Evolutionary conservation across 2,329 filamentous ascomycete species (phyloP).

Genomic region (Ophiognomonia clavigignenti-juglandacearum): DNA sequence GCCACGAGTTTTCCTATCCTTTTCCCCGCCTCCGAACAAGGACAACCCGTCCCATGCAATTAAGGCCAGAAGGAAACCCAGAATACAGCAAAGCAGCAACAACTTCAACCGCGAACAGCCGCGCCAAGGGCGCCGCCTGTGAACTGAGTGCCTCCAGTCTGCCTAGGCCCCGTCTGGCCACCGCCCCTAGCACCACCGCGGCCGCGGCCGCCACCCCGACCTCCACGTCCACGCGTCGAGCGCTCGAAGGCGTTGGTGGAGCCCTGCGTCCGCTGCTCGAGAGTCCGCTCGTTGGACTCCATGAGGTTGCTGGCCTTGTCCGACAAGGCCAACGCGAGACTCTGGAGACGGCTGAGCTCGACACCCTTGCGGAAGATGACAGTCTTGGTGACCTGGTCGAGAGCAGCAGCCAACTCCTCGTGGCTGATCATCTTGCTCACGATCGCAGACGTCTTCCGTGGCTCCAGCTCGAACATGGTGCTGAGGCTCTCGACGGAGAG

Average conservation of each 20-base stretch:
- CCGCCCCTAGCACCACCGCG: constrained; percentile 55
- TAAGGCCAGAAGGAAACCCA: constrained; percentile 13
- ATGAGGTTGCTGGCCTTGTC: constrained; percentile 97
- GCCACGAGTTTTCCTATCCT: constrained; percentile 14
- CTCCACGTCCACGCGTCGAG: constrained; percentile 55
- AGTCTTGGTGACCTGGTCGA: constrained; percentile 95
- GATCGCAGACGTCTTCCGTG: constrained; percentile 87
- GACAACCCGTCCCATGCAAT: constrained; percentile 16
- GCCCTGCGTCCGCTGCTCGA: constrained; percentile 95
- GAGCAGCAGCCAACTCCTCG: constrained; percentile 91
- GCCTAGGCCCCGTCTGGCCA: constrained; percentile 53
- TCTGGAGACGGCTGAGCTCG: constrained; percentile 93
- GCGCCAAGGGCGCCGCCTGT: constrained; percentile 74
- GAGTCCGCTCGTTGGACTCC: constrained; percentile 93
- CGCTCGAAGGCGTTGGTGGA: constrained; percentile 88
- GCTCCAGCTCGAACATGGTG: constrained; percentile 90
- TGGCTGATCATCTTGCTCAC: constrained; percentile 99
- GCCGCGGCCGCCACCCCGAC: constrained; percentile 61
- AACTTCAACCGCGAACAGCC: constrained; percentile 53
- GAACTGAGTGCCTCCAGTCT: constrained; percentile 72
- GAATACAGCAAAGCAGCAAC: constrained; percentile 7
- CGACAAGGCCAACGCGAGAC: constrained; percentile 84
- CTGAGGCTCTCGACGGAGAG: constrained; percentile 81
- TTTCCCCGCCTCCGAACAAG: constrained; percentile 13
- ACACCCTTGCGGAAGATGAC: constrained; percentile 99